Evolutionary conservation across 1,284 basidiomycete genomes (phyloP).

Genomic region (Fomitopsis betulina): DNA sequence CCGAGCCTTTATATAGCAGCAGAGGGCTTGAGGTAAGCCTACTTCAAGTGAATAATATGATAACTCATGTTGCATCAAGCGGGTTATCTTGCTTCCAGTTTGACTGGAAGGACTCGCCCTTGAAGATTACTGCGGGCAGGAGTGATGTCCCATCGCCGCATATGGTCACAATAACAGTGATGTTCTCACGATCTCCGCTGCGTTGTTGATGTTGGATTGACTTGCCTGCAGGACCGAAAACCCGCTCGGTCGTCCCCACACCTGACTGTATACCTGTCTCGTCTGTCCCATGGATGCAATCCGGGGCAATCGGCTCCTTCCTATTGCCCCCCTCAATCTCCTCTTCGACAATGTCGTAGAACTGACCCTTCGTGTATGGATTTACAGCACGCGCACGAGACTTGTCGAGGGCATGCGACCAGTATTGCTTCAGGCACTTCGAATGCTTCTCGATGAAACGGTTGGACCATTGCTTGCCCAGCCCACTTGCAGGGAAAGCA

Average conservation of each 20-base stretch:
- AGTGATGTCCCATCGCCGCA: slow-evolving; percentile 29
- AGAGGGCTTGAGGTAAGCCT: no score
- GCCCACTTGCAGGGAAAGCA: slow-evolving; percentile 26
- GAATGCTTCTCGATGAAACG: slow-evolving; percentile 30
- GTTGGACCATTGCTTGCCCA: slow-evolving; percentile 34
- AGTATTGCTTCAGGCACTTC: slow-evolving; percentile 18
- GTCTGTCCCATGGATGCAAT: slow-evolving; percentile 27
- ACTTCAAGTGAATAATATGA: background rate
- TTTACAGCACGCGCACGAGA: no score
- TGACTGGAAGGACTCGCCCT: slow-evolving; percentile 29
- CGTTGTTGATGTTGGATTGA: slow-evolving; percentile 28
- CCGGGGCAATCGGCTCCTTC: slow-evolving; percentile 9
- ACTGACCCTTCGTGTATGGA: no score
- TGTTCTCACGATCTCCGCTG: slow-evolving; percentile 30
- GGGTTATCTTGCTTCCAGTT: slow-evolving; percentile 37
- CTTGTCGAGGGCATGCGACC: no score
- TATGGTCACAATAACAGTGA: slow-evolving; percentile 35
- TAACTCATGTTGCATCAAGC: slow-evolving; percentile 30
- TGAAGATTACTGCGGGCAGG: slow-evolving; percentile 30
- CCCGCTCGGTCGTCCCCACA: slow-evolving; percentile 19
- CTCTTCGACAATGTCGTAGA: no score
- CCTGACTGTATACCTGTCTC: slow-evolving; percentile 26
- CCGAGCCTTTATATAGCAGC: no score
- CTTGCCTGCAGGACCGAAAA: slow-evolving; percentile 22
- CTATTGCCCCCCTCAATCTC: no score